Conservation (phyloP, 495 filamentous ascomycete species). For the Lindgomyces ingoldianus region DNA sequence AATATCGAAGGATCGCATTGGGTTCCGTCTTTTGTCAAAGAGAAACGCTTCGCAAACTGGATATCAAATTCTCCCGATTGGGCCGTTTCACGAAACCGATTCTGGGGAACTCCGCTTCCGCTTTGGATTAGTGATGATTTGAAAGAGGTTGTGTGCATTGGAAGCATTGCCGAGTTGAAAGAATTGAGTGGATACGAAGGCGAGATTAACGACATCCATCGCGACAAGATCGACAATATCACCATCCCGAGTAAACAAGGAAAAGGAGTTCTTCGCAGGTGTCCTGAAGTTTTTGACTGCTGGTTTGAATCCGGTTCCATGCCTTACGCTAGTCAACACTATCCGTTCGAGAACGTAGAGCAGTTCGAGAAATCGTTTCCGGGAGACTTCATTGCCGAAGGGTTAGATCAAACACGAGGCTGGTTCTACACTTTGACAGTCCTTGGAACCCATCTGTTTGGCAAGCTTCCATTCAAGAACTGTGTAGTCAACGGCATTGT, state of each 20-base stretch:
- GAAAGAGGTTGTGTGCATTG: constrained; percentile 83
- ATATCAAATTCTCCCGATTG: constrained; percentile 92
- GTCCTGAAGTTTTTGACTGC: constrained; percentile 95
- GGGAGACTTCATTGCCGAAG: constrained; percentile 96
- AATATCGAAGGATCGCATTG: constrained; percentile 91
- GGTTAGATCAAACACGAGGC: constrained; percentile 89
- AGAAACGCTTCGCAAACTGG: constrained; percentile 85
- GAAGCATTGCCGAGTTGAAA: constrained; percentile 84
- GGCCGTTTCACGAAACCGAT: constrained; percentile 94
- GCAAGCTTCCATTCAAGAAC: constrained; percentile 88
- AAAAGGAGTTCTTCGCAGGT: constrained; percentile 77
- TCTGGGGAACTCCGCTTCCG: constrained; percentile 95
- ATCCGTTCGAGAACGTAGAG: constrained; percentile 90
- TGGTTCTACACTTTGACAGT: constrained; percentile 98
- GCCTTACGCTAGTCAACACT: constrained; percentile 92
- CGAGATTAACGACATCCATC: constrained; percentile 86
- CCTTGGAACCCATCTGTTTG: constrained; percentile 88
- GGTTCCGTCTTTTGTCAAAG: constrained; percentile 91
- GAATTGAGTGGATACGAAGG: constrained; percentile 81
- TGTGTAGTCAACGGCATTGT: constrained; percentile 98
- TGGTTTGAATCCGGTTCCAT: constrained; percentile 96
- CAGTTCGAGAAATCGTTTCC: constrained; percentile 82
- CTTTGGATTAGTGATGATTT: constrained; percentile 89
- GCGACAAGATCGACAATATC: constrained; percentile 93
- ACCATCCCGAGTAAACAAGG: constrained; percentile 92